Evolutionary conservation across 2,329 filamentous ascomycete species (phyloP).

Genomic region (Penicillium thymicola): DNA sequence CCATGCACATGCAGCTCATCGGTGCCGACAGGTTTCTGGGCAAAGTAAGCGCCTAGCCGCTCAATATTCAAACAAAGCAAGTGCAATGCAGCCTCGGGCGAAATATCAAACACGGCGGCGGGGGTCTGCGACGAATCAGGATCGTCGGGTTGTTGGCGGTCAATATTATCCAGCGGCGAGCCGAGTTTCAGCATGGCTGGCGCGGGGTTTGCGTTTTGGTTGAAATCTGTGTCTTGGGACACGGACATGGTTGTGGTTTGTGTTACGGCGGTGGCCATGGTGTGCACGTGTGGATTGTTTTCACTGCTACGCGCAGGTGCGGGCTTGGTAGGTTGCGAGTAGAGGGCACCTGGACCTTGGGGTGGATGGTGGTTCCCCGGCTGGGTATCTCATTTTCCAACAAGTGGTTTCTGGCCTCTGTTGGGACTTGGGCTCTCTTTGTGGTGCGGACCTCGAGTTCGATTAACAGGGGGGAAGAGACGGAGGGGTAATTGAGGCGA

Average conservation of each 20-base stretch:
- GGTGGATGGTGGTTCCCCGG: constrained; percentile 21
- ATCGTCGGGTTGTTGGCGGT: not conserved
- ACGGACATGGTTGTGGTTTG: constrained; percentile 14
- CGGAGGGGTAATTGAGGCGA: not conserved
- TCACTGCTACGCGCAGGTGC: constrained; percentile 24
- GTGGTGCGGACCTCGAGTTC: not conserved
- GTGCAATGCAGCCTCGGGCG: constrained; percentile 71
- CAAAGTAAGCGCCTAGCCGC: constrained; percentile 60
- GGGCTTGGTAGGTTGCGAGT: constrained; percentile 8
- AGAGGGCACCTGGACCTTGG: constrained; percentile 26
- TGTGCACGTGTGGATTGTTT: not conserved
- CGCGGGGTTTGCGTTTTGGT: constrained; percentile 6
- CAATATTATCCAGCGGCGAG: not conserved
- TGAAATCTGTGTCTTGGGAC: not conserved
- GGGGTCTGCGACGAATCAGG: constrained; percentile 1
- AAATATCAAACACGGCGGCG: constrained; percentile 60
- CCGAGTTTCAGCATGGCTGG: constrained; percentile 16
- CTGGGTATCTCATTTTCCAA: constrained; percentile 36
- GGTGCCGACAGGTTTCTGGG: constrained; percentile 6
- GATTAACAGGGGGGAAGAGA: not conserved
- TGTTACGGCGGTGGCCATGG: constrained; percentile 12
- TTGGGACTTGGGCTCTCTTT: not conserved
- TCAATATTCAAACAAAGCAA: constrained; percentile 72
- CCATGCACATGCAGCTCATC: constrained; percentile 46
- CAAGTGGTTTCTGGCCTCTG: constrained; percentile 11